A percentile compares a stretch with the other conserved stretches of the same genome.
Evolutionary conservation across 73 alveolate genomes (phyloP).

Genomic region (Paramecium caudatum): DNA sequence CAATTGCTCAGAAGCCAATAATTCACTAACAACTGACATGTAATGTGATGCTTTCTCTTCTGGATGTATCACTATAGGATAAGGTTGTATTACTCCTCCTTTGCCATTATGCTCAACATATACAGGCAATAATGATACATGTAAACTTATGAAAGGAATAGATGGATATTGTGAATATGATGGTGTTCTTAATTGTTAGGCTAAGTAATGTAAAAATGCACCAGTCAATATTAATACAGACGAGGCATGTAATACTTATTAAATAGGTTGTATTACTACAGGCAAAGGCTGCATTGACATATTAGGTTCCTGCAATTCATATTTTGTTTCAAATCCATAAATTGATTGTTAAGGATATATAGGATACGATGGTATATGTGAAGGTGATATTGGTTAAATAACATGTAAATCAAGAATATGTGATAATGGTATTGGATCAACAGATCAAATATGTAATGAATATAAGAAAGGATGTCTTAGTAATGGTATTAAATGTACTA

Average conservation of each 20-base stretch:
- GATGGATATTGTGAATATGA: conserved; percentile 31
- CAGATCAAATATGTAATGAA: not conserved
- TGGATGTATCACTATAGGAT: conserved; percentile 59
- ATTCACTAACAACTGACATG: not conserved
- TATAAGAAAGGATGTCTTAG: not conserved
- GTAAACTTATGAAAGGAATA: not conserved
- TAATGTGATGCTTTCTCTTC: conserved; percentile 23
- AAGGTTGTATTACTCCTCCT: conserved; percentile 51
- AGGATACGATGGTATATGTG: conserved; percentile 39
- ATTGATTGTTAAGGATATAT: conserved; percentile 36
- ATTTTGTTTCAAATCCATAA: too few relatives aligned
- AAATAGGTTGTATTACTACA: conserved; percentile 9
- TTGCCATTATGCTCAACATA: conserved; percentile 48
- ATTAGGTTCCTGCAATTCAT: not conserved
- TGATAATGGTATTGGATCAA: not conserved
- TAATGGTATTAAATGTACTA: conserved; percentile 37
- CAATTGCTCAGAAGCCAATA: not conserved
- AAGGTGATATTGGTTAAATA: not conserved
- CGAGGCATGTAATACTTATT: not conserved
- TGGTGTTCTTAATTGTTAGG: not conserved
- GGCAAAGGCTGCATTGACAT: conserved; percentile 21
- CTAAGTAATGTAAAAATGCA: not conserved
- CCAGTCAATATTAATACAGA: not conserved
- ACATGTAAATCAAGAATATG: conserved; percentile 40
- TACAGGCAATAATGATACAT: not conserved